Evolutionary conservation across 1,284 basidiomycete genomes (phyloP).

Genomic region (Cutaneotrichosporon cavernicola): DNA sequence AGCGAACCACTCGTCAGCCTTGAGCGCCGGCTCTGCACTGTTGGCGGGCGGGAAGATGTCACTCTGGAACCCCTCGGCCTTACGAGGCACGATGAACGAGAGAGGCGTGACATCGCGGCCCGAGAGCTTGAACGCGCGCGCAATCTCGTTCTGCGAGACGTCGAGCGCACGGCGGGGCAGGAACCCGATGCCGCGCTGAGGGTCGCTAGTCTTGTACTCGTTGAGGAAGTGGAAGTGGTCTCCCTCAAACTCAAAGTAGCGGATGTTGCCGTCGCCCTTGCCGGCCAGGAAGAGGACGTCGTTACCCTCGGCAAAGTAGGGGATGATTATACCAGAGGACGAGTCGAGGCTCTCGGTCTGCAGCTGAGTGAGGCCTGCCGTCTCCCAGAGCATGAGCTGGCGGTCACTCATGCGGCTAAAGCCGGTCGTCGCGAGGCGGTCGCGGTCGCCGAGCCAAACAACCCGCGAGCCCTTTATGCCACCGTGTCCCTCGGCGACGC

Average conservation of each 20-base stretch:
- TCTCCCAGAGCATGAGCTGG: constrained; percentile 85
- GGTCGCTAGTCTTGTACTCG: constrained; percentile 86
- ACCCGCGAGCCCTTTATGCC: constrained; percentile 92
- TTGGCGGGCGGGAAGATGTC: constrained; percentile 87
- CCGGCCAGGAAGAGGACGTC: constrained; percentile 85
- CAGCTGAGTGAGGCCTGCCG: constrained; percentile 66
- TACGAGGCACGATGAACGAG: constrained; percentile 89
- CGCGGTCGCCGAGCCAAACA: constrained; percentile 84
- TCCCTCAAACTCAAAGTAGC: constrained; percentile 91
- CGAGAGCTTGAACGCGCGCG: constrained; percentile 87
- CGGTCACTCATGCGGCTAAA: constrained; percentile 94
- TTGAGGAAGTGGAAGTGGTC: constrained; percentile 77
- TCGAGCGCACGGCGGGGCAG: constrained; percentile 84
- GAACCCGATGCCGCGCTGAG: constrained; percentile 89
- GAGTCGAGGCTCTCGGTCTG: constrained; percentile 81
- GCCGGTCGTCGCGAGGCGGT: constrained; percentile 86
- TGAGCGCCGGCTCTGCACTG: constrained; percentile 73
- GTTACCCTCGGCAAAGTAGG: constrained; percentile 91
- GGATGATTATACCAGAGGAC: constrained; percentile 90
- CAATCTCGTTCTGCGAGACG: constrained; percentile 90
- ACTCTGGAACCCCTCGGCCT: constrained; percentile 55
- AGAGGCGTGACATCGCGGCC: constrained; percentile 78
- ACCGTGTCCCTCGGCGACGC: constrained; percentile 78
- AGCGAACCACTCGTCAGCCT: constrained; percentile 78
- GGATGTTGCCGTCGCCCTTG: constrained; percentile 83